Evolutionary conservation across 352 stramenopile species (phyloP).

Genomic region (Pythium brassicae): DNA sequence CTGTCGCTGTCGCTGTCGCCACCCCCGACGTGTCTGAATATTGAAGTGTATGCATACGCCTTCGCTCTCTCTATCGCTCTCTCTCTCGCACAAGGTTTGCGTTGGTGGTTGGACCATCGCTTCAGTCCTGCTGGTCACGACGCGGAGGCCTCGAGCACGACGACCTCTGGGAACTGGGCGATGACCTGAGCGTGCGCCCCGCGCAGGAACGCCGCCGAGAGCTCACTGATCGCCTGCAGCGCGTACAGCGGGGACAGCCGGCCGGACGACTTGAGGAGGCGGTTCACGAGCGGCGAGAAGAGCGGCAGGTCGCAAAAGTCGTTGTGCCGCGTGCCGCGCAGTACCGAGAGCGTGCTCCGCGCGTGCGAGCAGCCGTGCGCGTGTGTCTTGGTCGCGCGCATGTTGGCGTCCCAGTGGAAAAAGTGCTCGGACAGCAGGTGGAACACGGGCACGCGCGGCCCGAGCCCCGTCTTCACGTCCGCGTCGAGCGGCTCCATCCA

Average conservation of each 20-base stretch:
- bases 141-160: slow-evolving; percentile 5
- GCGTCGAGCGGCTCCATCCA: slow-evolving; percentile 66
- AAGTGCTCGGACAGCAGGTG: slow-evolving; percentile 70
- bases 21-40: slow-evolving; percentile 2
- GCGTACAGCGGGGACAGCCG: slow-evolving; percentile 40
- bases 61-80: no score
- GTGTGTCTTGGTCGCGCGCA: slow-evolving; percentile 37
- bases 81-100: no score
- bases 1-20: no score
- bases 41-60: slow-evolving; percentile 2
- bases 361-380: slow-evolving; percentile 29
- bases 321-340: slow-evolving; percentile 52
- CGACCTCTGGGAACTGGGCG: slow-evolving; percentile 33
- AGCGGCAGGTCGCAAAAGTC: slow-evolving; percentile 69
- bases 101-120: neutral
- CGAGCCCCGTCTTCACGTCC: slow-evolving; percentile 31
- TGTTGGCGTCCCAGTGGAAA: slow-evolving; percentile 43
- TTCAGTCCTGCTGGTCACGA: slow-evolving; percentile 1
- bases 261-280: slow-evolving; percentile 42
- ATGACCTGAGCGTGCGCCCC: slow-evolving; percentile 25
- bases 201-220: slow-evolving; percentile 46
- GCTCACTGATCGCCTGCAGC: slow-evolving; percentile 33
- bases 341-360: slow-evolving; percentile 29
- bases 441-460: slow-evolving; percentile 34
- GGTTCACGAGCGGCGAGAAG: slow-evolving; percentile 56